Base-by-base conservation (phyloP, 1,139 yeast species). In the Kodamaea derodonti region DNA sequence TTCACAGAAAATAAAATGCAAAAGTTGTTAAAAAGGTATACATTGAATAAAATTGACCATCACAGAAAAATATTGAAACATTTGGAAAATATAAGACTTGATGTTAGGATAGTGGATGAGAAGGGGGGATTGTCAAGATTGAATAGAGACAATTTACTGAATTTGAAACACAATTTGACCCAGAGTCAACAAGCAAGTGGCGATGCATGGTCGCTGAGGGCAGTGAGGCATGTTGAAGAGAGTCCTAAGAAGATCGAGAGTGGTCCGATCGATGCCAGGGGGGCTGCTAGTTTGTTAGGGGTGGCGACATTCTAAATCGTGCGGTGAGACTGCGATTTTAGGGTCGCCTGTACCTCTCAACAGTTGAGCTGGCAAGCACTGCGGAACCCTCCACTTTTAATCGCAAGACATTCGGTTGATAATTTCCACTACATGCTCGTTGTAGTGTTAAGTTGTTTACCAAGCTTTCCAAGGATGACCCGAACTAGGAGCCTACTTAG, bases 121-220 rank as follows among this genome's bases (percentile, higher is more conserved):
- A 66, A 75, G 39, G 88, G 97, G 33, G 94, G 97, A 0, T 72
- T 92, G 24, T 77, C 95, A 16, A 65, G 97, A 40, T 66, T 92
- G 25, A 95, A 95, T 20, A 66, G 97, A 36, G 94, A 83, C 43
- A 68, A 75, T 29, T 64, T 77, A 35, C 65, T 75, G 13, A 64
- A 62, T 33, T 55, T 65, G 43, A 65, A 66, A 41, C 75, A 70
- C 45, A 69, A 69, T 37, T 54, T 70, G 37, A 48, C 52, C 14
- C 65, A 78, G 69, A 56, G 88, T 52, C 72, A 75, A 68, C 46
- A 69, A 42, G 42, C 63, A 11, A 49, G 62, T 14, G 88, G 88
- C 7, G 80, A 76, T 44, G 70, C 80, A 15, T 78, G 84, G 84
- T 62, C 73, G 26, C 71, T 78, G 12, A 75, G 85, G 49, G 74